Evolutionary conservation across 371 early-diverging fungal species (phyloP).

Genomic region (Dentiscutata heterogama): DNA sequence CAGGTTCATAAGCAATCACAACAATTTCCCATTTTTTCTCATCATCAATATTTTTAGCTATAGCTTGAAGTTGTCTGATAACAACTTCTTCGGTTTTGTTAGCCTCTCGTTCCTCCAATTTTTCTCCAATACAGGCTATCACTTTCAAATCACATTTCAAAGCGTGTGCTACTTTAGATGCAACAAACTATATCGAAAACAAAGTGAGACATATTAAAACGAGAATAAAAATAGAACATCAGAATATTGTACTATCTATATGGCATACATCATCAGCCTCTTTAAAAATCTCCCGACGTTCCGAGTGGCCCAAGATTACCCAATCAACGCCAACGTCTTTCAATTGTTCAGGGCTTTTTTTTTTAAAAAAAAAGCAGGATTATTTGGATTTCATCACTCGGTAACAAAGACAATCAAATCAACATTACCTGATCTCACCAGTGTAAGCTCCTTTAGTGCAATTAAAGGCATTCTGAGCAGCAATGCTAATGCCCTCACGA

Average conservation of each 20-base stretch:
- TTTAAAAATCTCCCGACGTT: constrained; percentile 93
- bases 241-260: constrained; percentile 9
- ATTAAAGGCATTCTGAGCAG: constrained; percentile 96
- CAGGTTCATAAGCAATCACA: constrained; percentile 99
- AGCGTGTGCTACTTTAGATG: constrained; percentile 91
- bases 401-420: background rate
- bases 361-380: constrained; percentile 21
- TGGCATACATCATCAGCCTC: constrained; percentile 86
- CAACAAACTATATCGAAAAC: constrained; percentile 64
- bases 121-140: constrained; percentile 98
- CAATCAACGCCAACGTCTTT: constrained; percentile 96
- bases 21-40: constrained; percentile 95
- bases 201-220: background rate
- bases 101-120: constrained; percentile 92
- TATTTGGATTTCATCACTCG: background rate
- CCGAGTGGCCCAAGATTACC: constrained; percentile 99
- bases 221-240: constrained; percentile 13
- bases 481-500: constrained; percentile 88
- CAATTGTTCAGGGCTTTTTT: constrained; percentile 87
- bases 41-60: constrained; percentile 76
- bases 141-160: constrained; percentile 91
- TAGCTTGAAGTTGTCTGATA: constrained; percentile 90
- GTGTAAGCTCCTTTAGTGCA: constrained; percentile 97
- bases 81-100: constrained; percentile 89
- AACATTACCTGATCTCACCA: constrained; percentile 92